Base-by-base conservation (phyloP, 345 rosid species). In the Hirschfeldia incana region DNA sequence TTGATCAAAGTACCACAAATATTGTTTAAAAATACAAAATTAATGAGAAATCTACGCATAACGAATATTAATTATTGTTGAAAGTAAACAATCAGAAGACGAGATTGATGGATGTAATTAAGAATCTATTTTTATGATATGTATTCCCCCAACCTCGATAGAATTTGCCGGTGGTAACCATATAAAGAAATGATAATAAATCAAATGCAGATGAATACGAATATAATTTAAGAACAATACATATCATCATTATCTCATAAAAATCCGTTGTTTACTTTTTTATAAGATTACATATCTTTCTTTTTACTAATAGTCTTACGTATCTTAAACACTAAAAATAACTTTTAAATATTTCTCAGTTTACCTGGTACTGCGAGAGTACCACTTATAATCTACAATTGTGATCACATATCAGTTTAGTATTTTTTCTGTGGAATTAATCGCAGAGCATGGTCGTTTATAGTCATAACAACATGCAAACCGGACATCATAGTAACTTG, bases 1-100 rank as follows among this genome's bases (percentile, higher is more conserved):
- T 33, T 33, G 4, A 5, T 33, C 3, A 30, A 75, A 69, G 62
- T 80, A 79, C 79, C 83, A 80, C 80, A 57, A 53, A 27, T 27
- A 34, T 55, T 42, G 51, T 42, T 42, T 42, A 10, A 39, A 60
- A 8, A 21, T 33, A 51, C 51, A 46, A 53, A 34, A 34, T 49
- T 5, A 15, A 36, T 5, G 39, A 61, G 33, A 69, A 8, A 63
- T 33, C 28, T 69, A 69, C 74, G 63, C 49, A 69, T 46, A 17
- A 30, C 71, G 60, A 71, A 65, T 78, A 57, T 65, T 65, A 65
- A 37, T 71, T 16, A 57, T 65, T 72, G 67, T 21, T 66, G 51
- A 36, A 1, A 21, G 49, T 65, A 55, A 15, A 64, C 42, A 53
- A 71, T 65, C 46, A 71, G 66, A 65, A 29, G 27, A 71, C 46